Evolutionary conservation across 192 early-diverging fungal genomes (phyloP).

Genomic region (Funneliformis geosporum): DNA sequence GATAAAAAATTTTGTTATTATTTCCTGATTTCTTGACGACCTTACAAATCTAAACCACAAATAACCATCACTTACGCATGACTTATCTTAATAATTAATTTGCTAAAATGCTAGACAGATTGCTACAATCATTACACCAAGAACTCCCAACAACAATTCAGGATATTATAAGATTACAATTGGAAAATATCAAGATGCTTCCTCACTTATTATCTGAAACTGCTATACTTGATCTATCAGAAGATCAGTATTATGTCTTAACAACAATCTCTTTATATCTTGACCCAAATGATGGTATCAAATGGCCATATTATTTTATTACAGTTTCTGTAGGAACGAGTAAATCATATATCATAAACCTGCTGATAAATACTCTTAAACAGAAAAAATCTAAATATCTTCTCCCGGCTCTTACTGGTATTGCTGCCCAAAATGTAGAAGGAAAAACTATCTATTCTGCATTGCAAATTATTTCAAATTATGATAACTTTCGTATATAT

Average conservation of each 20-base stretch:
- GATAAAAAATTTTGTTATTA: no score
- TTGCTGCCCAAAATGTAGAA: conserved; percentile 1
- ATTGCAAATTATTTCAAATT: neutral
- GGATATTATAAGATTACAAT: no score
- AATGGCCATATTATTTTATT: no score
- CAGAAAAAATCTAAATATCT: neutral
- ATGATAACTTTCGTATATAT: neutral
- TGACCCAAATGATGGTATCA: no score
- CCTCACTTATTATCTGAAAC: no score
- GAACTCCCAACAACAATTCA: no score
- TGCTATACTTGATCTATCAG: no score
- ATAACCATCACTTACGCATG: neutral
- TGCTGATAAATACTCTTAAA: neutral
- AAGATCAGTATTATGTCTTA: no score
- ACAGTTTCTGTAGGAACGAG: neutral
- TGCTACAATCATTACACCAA: neutral
- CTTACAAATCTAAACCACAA: neutral
- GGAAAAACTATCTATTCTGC: neutral
- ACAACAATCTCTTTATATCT: no score
- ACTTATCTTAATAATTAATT: neutral
- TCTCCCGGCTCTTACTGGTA: neutral
- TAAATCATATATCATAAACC: no score
- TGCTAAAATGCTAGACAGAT: neutral
- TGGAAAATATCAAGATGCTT: no score
- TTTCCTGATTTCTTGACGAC: no score